phyloP scores from a whole-genome alignment of 2,329 filamentous ascomycete species.

The Ophiostoma ulmi region DNA sequence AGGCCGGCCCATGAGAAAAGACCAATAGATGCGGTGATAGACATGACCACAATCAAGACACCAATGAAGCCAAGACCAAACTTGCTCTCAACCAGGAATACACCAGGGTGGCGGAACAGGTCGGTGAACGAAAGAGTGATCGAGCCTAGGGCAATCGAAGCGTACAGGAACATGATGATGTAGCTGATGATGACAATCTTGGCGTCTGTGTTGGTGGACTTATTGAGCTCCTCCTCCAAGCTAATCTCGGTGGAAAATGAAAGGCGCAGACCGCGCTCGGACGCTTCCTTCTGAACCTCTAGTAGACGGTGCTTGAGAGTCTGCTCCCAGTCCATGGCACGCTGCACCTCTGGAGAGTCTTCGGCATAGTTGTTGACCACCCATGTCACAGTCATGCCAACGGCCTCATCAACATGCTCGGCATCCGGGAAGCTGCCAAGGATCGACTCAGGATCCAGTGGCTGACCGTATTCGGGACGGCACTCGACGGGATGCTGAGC shows the following conservation, averaged over 20 bases:
- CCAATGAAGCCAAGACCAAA: conserved; percentile 92
- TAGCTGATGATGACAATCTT: conserved; percentile 97
- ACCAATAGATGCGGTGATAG: conserved; percentile 89
- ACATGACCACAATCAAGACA: conserved; percentile 95
- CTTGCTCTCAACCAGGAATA: conserved; percentile 89
- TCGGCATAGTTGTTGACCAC: conserved; percentile 83
- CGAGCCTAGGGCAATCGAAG: conserved; percentile 84
- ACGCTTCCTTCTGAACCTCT: conserved; percentile 74
- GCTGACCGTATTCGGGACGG: conserved; percentile 82
- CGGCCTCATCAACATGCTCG: conserved; percentile 63
- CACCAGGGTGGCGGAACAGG: conserved; percentile 73
- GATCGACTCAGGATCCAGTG: conserved; percentile 77
- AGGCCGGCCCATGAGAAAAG: conserved; percentile 87
- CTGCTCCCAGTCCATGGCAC: conserved; percentile 85
- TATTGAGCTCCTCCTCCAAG: conserved; percentile 91
- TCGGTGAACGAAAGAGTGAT: conserved; percentile 74
- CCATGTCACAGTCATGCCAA: conserved; percentile 87
- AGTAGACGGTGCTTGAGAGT: conserved; percentile 69
- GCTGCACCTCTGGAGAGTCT: conserved; percentile 62
- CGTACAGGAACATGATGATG: conserved; percentile 97
- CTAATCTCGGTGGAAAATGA: conserved; percentile 96
- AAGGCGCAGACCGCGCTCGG: conserved; percentile 69
- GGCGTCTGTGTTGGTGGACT: conserved; percentile 95
- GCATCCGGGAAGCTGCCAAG: conserved; percentile 71
- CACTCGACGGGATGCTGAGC: conserved; percentile 76